Percentiles rank a stretch among this genome's conserved stretches.
These are phyloP conservation scores for Barbarea vulgaris DNA, from an alignment of 345 rosid species.

Conservation along the genomic window DNA sequence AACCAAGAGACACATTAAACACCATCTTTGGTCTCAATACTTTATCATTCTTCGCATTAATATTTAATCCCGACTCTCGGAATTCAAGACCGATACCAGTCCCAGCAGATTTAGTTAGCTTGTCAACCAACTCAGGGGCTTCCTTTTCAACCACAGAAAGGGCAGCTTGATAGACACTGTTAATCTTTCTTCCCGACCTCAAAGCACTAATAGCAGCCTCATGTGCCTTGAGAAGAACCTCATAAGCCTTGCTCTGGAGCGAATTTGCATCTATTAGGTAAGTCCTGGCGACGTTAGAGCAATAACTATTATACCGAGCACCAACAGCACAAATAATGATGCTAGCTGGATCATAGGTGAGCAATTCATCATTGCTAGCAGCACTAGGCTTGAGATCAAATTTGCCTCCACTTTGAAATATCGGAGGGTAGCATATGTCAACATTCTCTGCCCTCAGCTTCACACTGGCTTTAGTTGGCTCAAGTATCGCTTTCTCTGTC, in stretches of 20 bases:
- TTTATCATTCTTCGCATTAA: slow-evolving; percentile 78
- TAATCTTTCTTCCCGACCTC: slow-evolving; percentile 69
- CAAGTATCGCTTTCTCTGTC: slow-evolving; percentile 81
- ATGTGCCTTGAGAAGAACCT: slow-evolving; percentile 85
- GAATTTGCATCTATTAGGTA: slow-evolving; percentile 83
- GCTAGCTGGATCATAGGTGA: slow-evolving; percentile 86
- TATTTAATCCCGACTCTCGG: slow-evolving; percentile 81
- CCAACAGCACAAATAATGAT: slow-evolving; percentile 90
- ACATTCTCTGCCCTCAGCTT: slow-evolving; percentile 90
- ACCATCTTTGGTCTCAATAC: slow-evolving; percentile 66
- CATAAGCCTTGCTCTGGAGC: slow-evolving; percentile 86
- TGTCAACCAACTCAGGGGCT: slow-evolving; percentile 71
- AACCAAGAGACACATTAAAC: slow-evolving; percentile 86
- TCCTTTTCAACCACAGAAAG: slow-evolving; percentile 76
- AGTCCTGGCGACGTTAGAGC: slow-evolving; percentile 88
- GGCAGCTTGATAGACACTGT: slow-evolving; percentile 78
- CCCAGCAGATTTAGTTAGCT: slow-evolving; percentile 90
- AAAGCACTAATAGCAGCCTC: slow-evolving; percentile 81
- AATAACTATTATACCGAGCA: slow-evolving; percentile 82
- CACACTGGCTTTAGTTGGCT: slow-evolving; percentile 77
- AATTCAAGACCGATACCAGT: slow-evolving; percentile 97
- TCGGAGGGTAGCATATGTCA: slow-evolving; percentile 95
- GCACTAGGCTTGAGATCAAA: slow-evolving; percentile 98
- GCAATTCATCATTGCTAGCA: slow-evolving; percentile 75
- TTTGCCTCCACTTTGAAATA: slow-evolving; percentile 91